Percentiles rank a stretch among this genome's conserved stretches.
Conservation (phyloP, 2,329 filamentous ascomycete genomes). For the Pestalotiopsis sp. region DNA sequence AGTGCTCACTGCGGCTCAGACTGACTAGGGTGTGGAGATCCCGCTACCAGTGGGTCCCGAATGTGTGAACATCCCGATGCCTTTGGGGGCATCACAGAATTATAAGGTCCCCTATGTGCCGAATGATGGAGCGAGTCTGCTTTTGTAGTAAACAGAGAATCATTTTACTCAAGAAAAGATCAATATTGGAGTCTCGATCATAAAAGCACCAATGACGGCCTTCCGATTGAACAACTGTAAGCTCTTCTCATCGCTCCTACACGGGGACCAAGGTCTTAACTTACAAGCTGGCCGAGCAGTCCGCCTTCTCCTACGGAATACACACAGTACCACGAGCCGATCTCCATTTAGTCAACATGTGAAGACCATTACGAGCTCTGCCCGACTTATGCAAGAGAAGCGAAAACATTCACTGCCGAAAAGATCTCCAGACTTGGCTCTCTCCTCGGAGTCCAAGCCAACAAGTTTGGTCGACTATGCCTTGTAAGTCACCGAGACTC, state of each 20-base stretch:
- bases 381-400: neutral
- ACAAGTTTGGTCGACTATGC: slow-evolving; percentile 19
- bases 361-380: neutral
- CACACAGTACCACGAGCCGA: neutral
- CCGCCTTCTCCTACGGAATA: neutral
- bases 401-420: neutral
- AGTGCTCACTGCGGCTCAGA: neutral
- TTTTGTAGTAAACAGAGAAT: neutral
- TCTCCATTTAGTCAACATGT: too few relatives aligned
- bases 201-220: neutral
- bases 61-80: slow-evolving; percentile 17
- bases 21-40: neutral
- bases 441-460: slow-evolving; percentile 12
- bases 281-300: neutral
- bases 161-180: neutral
- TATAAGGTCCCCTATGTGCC: neutral
- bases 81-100: neutral
- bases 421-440: neutral
- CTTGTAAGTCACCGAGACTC: slow-evolving; percentile 14
- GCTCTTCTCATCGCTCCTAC: neutral
- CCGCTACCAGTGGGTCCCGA: slow-evolving; percentile 3
- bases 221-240: neutral
- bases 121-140: neutral
- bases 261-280: neutral
- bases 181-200: neutral